These are phyloP conservation scores for Thraustochytrium sp. DNA, from an alignment of 352 stramenopile genomes.

Conservation along the genomic window DNA sequence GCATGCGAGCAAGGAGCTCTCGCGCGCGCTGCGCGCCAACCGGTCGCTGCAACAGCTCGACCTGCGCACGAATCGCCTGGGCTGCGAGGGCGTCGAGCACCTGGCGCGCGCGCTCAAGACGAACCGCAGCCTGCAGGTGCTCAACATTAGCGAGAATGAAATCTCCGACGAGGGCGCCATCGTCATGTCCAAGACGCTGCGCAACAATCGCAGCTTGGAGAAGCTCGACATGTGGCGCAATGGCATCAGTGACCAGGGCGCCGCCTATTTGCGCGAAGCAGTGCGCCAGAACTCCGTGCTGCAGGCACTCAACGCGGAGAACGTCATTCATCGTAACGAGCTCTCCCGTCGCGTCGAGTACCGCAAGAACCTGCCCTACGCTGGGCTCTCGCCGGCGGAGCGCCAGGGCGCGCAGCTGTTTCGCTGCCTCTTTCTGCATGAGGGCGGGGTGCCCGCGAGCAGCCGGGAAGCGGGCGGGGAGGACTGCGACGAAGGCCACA, in stretches of 20 bases:
- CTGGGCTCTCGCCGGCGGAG: no score
- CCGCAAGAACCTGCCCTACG: no score
- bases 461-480: neutral
- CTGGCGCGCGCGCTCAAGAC: slow-evolving; percentile 57
- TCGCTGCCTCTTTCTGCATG: neutral
- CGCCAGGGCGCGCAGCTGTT: neutral
- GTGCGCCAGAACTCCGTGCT: slow-evolving; percentile 57
- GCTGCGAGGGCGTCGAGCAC: slow-evolving; percentile 51
- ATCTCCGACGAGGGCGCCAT: slow-evolving; percentile 62
- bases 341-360: neutral
- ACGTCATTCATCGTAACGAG: neutral
- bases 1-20: neutral
- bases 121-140: slow-evolving; percentile 51
- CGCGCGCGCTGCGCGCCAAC: slow-evolving; percentile 38
- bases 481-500: neutral
- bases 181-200: slow-evolving; percentile 55
- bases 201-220: slow-evolving; percentile 50
- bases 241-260: slow-evolving; percentile 61
- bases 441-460: neutral
- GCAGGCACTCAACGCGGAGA: slow-evolving; percentile 53
- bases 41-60: slow-evolving; percentile 55
- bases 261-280: slow-evolving; percentile 53
- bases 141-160: slow-evolving; percentile 58
- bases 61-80: slow-evolving; percentile 60
- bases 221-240: slow-evolving; percentile 67